phyloP scores from a whole-genome alignment of 2,329 filamentous ascomycete species.

The Cyphellophora europaea region DNA sequence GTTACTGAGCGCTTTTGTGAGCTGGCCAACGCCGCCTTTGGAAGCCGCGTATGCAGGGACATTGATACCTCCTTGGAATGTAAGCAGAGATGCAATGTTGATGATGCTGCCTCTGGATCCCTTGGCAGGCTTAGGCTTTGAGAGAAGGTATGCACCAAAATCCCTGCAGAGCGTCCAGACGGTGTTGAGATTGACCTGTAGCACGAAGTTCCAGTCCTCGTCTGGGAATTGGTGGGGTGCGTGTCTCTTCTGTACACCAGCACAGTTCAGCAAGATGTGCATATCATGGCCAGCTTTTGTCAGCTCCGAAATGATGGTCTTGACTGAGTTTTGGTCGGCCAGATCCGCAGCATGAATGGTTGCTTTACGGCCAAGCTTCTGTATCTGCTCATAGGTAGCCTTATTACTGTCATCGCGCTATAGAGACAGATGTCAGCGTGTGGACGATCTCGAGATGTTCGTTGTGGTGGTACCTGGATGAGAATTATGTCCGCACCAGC shows the following conservation, averaged over 20 bases:
- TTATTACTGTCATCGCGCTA: slow-evolving; percentile 43
- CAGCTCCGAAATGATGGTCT: slow-evolving; percentile 29
- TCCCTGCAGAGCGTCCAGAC: slow-evolving; percentile 74
- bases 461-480: slow-evolving; percentile 21
- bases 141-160: slow-evolving; percentile 69
- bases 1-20: slow-evolving; percentile 78
- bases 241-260: slow-evolving; percentile 74
- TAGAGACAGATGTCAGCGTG: too few relatives aligned
- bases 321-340: slow-evolving; percentile 30
- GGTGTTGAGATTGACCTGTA: slow-evolving; percentile 77
- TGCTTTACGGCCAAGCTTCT: slow-evolving; percentile 28
- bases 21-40: slow-evolving; percentile 76
- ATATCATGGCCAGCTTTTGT: slow-evolving; percentile 44
- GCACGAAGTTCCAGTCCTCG: slow-evolving; percentile 66
- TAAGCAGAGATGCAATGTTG: slow-evolving; percentile 73
- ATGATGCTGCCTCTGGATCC: slow-evolving; percentile 46
- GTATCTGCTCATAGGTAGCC: slow-evolving; percentile 28
- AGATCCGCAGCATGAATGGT: slow-evolving; percentile 37
- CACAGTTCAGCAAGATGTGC: slow-evolving; percentile 76
- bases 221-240: slow-evolving; percentile 66
- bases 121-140: slow-evolving; percentile 29
- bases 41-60: slow-evolving; percentile 80
- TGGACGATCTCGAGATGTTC: background rate
- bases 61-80: slow-evolving; percentile 78
- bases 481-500: slow-evolving; percentile 36